These are phyloP conservation scores for Chaetoscypha palmicola DNA, from an alignment of 2,329 filamentous ascomycete species.

Conservation along the genomic window DNA sequence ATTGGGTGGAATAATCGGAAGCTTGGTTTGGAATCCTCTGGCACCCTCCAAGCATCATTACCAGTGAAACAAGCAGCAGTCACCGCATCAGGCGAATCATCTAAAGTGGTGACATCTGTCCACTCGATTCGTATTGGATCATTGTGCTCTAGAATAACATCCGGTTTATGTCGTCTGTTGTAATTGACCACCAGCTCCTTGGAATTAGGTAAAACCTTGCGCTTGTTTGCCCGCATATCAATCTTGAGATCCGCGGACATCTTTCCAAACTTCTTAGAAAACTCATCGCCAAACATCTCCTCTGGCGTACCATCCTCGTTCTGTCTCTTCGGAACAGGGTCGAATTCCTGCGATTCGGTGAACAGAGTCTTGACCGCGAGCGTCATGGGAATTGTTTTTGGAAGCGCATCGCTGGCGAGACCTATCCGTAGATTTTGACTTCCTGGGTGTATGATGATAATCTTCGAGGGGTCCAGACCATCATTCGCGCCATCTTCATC, in stretches of 20 bases:
- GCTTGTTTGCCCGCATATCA: slow-evolving; percentile 89
- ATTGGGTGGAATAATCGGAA: slow-evolving; percentile 95
- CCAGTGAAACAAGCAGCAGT: slow-evolving; percentile 66
- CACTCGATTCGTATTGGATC: slow-evolving; percentile 91
- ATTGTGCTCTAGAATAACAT: slow-evolving; percentile 89
- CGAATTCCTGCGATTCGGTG: slow-evolving; percentile 78
- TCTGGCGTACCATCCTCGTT: slow-evolving; percentile 56
- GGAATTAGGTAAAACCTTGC: slow-evolving; percentile 92
- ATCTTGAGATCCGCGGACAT: slow-evolving; percentile 83
- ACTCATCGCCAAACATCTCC: slow-evolving; percentile 82
- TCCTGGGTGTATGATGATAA: slow-evolving; percentile 90
- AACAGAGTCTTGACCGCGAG: slow-evolving; percentile 72
- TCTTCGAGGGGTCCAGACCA: slow-evolving; percentile 71
- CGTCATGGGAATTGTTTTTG: slow-evolving; percentile 89
- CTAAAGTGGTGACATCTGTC: slow-evolving; percentile 68
- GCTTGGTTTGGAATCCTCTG: slow-evolving; percentile 79
- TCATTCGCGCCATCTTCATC: slow-evolving; percentile 50
- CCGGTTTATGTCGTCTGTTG: slow-evolving; percentile 76
- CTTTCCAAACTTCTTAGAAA: slow-evolving; percentile 65
- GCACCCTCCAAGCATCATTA: slow-evolving; percentile 73
- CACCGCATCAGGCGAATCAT: too few relatives aligned
- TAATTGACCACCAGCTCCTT: slow-evolving; percentile 94
- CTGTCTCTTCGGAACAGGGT: slow-evolving; percentile 67
- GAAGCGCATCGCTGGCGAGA: slow-evolving; percentile 89
- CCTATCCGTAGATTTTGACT: slow-evolving; percentile 94